Evolutionary conservation across 208 protist genomes (phyloP).

Genomic region (Crithidia thermophila): DNA sequence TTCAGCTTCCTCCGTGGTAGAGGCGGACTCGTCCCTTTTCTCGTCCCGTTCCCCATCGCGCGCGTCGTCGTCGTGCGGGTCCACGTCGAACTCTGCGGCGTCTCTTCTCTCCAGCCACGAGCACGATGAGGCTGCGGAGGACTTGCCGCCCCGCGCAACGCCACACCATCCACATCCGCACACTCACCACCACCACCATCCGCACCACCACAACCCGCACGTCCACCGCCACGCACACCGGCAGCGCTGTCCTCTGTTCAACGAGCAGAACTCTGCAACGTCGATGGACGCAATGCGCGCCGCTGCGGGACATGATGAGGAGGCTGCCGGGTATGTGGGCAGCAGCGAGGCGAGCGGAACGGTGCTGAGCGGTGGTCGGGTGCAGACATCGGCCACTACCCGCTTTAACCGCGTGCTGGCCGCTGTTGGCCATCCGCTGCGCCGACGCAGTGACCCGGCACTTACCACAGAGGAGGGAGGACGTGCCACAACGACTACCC

Average conservation of each 20-base stretch:
- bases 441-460: neutral
- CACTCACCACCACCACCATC: neutral
- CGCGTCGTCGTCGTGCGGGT: neutral
- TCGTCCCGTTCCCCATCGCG: conserved; percentile 4
- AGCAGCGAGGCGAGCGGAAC: neutral
- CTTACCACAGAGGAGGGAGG: neutral
- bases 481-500: neutral
- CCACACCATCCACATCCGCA: too few species aligned
- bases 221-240: neutral
- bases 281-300: neutral
- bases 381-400: conserved; percentile 27
- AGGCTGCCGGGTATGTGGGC: conserved; percentile 1
- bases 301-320: too few species aligned
- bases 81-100: neutral
- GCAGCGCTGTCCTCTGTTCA: too few species aligned
- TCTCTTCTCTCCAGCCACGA: neutral
- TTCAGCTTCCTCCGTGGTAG: neutral
- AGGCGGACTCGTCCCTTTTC: conserved; percentile 1
- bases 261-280: too few species aligned
- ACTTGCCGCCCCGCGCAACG: too few species aligned
- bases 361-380: neutral
- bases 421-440: neutral
- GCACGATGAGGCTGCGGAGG: neutral
- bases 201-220: neutral
- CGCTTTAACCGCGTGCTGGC: conserved; percentile 25